Evolutionary conservation across 441 rosid genomes (phyloP).

Genomic region (Bruguiera hainesii): DNA sequence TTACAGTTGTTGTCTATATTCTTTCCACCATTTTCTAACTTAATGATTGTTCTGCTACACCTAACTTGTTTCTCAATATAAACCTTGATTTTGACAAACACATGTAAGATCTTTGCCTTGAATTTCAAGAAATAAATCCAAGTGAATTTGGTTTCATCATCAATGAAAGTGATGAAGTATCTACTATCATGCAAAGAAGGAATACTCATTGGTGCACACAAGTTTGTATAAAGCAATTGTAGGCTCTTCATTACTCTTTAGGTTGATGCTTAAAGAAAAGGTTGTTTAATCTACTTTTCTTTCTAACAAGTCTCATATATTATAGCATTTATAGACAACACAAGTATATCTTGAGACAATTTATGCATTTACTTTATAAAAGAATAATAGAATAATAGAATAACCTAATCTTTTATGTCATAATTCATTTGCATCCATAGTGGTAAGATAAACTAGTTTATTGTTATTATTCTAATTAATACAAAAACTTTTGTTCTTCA

Average conservation of each 20-base stretch:
- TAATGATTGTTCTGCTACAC: neutral
- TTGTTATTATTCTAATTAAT: no score
- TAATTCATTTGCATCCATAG: no score
- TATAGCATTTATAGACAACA: no score
- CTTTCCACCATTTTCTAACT: rapidly evolving
- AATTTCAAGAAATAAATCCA: neutral
- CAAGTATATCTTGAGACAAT: no score
- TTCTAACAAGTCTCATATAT: no score
- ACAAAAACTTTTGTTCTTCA: no score
- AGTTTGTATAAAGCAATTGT: neutral
- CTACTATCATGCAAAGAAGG: neutral
- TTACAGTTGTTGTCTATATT: neutral
- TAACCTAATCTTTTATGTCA: neutral
- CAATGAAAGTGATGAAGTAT: neutral
- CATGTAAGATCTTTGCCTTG: neutral
- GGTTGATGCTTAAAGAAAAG: neutral
- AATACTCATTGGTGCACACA: neutral
- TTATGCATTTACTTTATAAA: neutral
- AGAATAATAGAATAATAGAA: neutral
- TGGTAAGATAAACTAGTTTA: no score
- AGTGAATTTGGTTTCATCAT: neutral
- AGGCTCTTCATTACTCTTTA: neutral
- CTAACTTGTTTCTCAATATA: neutral
- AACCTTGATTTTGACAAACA: neutral
- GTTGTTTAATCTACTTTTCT: neutral